phyloP scores from a whole-genome alignment of 2,329 filamentous ascomycete genomes.

The Fusarium sambucinum region DNA sequence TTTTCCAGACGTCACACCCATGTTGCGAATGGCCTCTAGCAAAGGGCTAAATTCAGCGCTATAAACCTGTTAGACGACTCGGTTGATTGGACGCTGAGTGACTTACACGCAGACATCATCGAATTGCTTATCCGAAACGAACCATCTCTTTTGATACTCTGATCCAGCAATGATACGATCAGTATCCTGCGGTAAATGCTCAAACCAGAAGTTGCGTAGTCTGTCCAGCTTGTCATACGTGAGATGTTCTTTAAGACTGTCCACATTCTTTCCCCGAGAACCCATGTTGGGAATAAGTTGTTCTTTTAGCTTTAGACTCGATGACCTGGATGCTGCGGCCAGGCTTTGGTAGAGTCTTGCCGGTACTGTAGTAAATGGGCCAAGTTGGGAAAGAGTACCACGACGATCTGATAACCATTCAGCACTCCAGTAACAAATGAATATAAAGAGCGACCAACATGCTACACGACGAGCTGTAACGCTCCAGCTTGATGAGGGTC shows the following conservation, averaged over 20 bases:
- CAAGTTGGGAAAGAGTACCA: slow-evolving; percentile 10
- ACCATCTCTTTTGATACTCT: slow-evolving; percentile 52
- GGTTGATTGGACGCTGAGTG: accelerated
- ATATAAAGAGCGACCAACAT: slow-evolving; percentile 43
- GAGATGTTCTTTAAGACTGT: slow-evolving; percentile 39
- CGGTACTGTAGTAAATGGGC: slow-evolving; percentile 6
- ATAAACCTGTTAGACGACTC: not conserved
- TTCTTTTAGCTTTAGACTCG: not conserved
- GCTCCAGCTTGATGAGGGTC: slow-evolving; percentile 12
- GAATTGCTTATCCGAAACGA: slow-evolving; percentile 51
- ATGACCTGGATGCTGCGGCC: slow-evolving; percentile 11
- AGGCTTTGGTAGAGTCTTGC: slow-evolving; percentile 9
- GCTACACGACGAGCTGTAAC: slow-evolving; percentile 25
- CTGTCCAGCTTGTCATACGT: slow-evolving; percentile 49
- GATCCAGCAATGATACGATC: slow-evolving; percentile 45
- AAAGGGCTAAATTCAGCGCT: slow-evolving; percentile 51
- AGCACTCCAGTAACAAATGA: slow-evolving; percentile 36
- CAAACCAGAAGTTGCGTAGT: slow-evolving; percentile 56
- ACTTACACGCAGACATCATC: slow-evolving; percentile 54
- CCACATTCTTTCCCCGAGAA: slow-evolving; percentile 1
- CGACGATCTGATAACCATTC: slow-evolving; percentile 38
- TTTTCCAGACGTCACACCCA: slow-evolving; percentile 46
- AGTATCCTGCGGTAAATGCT: slow-evolving; percentile 49
- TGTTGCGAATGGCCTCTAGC: slow-evolving; percentile 51
- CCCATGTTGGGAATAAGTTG: slow-evolving; percentile 11